phyloP scores from a whole-genome alignment of 192 early-diverging fungal genomes.

The Backusella sp. region DNA sequence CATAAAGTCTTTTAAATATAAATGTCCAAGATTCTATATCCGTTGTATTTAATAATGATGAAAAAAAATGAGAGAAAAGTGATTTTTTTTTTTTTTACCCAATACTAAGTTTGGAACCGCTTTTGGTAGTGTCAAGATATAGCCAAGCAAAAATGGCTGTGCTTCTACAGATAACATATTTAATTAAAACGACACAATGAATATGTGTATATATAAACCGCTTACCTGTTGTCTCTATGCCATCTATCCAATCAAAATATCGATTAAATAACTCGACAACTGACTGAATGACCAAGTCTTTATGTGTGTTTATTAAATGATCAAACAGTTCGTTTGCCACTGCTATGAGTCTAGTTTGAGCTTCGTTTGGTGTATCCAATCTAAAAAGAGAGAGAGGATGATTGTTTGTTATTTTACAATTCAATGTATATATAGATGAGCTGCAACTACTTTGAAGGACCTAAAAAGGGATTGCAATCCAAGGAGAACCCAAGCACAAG shows the following conservation, averaged over 20 bases:
- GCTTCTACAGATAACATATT: not conserved
- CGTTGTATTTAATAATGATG: not conserved
- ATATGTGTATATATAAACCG: no score
- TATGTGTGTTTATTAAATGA: not conserved
- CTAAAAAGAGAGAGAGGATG: not conserved
- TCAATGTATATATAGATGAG: not conserved
- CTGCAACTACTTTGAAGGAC: not conserved
- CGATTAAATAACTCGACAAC: not conserved
- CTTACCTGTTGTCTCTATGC: not conserved
- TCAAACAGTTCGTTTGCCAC: not conserved
- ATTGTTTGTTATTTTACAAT: not conserved
- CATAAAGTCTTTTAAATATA: constrained; percentile 12
- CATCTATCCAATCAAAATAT: not conserved
- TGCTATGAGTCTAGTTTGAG: not conserved
- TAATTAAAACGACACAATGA: not conserved
- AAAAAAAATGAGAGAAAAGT: not conserved
- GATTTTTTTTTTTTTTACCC: not conserved
- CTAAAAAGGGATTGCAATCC: not conserved
- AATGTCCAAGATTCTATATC: constrained; percentile 16
- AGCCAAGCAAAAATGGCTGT: constrained; percentile 3
- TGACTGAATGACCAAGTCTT: not conserved
- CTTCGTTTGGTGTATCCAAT: not conserved
- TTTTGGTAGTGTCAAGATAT: constrained; percentile 11
- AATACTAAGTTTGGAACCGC: not conserved
- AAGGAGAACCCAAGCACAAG: not conserved